Evolutionary conservation across 2,329 filamentous ascomycete genomes (phyloP).

Genomic region (Ophioceras dolichostomum): DNA sequence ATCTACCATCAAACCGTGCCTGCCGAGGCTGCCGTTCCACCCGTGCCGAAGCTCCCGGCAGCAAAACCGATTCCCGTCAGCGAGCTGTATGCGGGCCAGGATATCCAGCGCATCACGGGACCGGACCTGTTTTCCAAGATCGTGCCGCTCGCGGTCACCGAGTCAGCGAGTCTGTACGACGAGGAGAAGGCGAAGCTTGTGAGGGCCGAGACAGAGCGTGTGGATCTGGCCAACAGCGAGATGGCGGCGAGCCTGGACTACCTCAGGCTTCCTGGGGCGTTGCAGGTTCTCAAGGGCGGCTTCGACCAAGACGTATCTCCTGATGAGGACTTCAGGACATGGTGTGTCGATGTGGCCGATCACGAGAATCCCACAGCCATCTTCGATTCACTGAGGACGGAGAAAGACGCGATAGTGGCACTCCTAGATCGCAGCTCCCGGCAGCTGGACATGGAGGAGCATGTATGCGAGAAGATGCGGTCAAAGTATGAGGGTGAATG

Average conservation of each 20-base stretch:
- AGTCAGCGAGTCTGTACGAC: constrained; percentile 92
- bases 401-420: constrained; percentile 62
- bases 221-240: constrained; percentile 85
- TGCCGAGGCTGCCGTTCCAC: constrained; percentile 65
- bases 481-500: constrained; percentile 93
- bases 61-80: constrained; percentile 96
- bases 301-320: constrained; percentile 81
- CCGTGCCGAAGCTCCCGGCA: constrained; percentile 82
- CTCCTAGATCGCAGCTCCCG: constrained; percentile 72
- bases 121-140: constrained; percentile 96
- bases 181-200: constrained; percentile 97
- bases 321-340: constrained; percentile 82
- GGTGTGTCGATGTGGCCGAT: constrained; percentile 86
- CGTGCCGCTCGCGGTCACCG: constrained; percentile 88
- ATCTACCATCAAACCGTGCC: constrained; percentile 94
- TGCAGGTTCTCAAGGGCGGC: constrained; percentile 86
- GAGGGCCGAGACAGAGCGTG: constrained; percentile 83
- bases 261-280: constrained; percentile 72
- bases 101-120: constrained; percentile 93
- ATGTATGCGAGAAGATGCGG: constrained; percentile 97
- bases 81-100: constrained; percentile 91
- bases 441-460: constrained; percentile 92
- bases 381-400: constrained; percentile 65
- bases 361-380: constrained; percentile 69
- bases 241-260: constrained; percentile 95